These are phyloP conservation scores for Penicillium salamii DNA, from an alignment of 495 filamentous ascomycete genomes.

Conservation along the genomic window DNA sequence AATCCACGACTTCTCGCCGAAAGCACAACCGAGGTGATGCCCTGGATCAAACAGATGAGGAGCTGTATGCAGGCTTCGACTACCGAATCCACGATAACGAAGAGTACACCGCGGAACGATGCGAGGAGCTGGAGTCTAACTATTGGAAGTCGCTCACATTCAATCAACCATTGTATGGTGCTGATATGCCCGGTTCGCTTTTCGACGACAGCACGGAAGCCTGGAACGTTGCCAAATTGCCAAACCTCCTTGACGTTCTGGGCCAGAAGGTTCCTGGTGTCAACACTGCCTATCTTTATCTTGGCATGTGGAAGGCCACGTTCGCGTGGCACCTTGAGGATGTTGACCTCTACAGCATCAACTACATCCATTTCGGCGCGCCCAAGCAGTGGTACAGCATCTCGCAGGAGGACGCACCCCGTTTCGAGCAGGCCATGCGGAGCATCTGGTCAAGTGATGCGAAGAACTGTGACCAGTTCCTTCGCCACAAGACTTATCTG, in stretches of 20 bases:
- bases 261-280: conserved; percentile 95
- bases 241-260: conserved; percentile 89
- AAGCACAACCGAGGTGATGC: conserved; percentile 77
- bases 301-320: conserved; percentile 99
- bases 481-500: conserved; percentile 97
- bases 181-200: conserved; percentile 94
- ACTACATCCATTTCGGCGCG: conserved; percentile 98
- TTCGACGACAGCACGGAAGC: conserved; percentile 80
- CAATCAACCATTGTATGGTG: conserved; percentile 91
- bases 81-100: conserved; percentile 78
- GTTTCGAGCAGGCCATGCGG: conserved; percentile 94
- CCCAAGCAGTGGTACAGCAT: conserved; percentile 99
- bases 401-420: conserved; percentile 89
- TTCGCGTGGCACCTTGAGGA: conserved; percentile 99
- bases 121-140: conserved; percentile 85
- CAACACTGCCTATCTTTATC: conserved; percentile 97
- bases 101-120: conserved; percentile 85
- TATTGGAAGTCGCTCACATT: conserved; percentile 98
- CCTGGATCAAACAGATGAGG: conserved; percentile 71
- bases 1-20: conserved; percentile 64
- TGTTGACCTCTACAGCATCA: conserved; percentile 98
- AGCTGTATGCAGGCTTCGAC: conserved; percentile 81
- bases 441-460: conserved; percentile 92
- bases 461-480: conserved; percentile 95
- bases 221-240: conserved; percentile 94